Conservation (phyloP, 768 basidiomycete genomes). For the Mycena rosella region DNA sequence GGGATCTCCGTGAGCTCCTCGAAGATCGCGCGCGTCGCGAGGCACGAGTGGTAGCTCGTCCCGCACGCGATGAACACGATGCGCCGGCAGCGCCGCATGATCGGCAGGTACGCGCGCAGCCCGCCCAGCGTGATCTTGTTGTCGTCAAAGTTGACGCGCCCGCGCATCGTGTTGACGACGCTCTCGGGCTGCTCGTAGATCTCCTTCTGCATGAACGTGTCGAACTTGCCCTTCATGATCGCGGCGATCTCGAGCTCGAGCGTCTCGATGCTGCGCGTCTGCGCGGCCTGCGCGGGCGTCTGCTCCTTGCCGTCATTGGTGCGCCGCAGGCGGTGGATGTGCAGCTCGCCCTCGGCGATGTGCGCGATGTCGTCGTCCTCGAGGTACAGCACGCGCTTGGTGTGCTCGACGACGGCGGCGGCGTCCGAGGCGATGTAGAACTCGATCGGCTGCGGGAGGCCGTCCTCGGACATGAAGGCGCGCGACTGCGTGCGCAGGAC, state of each 20-base stretch:
- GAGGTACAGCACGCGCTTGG: slow-evolving; percentile 97
- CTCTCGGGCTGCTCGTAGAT: slow-evolving; percentile 99
- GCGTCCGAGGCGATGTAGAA: slow-evolving; percentile 99
- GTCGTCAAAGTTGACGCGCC: slow-evolving; percentile 97
- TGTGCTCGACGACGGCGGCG: slow-evolving; percentile 96
- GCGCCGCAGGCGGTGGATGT: slow-evolving; percentile 97
- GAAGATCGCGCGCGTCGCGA: slow-evolving; percentile 97
- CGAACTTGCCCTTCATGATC: slow-evolving; percentile 99
- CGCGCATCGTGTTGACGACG: slow-evolving; percentile 99
- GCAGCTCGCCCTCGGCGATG: slow-evolving; percentile 95
- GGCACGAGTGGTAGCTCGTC: slow-evolving; percentile 96
- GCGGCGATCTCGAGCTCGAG: slow-evolving; percentile 99
- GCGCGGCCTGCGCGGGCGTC: slow-evolving; percentile 69
- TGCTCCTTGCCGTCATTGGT: slow-evolving; percentile 76
- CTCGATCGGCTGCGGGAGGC: slow-evolving; percentile 98
- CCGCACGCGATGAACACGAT: slow-evolving; percentile 99
- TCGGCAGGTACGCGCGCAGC: slow-evolving; percentile 92
- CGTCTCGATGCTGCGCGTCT: slow-evolving; percentile 96
- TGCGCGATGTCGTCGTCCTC: slow-evolving; percentile 99
- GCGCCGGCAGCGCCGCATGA: slow-evolving; percentile 94
- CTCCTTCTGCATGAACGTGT: slow-evolving; percentile 99
- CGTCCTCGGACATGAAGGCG: slow-evolving; percentile 98
- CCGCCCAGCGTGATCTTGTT: slow-evolving; percentile 95
- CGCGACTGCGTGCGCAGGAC: slow-evolving; percentile 95
- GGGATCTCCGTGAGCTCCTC: slow-evolving; percentile 99